A percentile compares a stretch with the other conserved stretches of the same genome.
phyloP scores from a whole-genome alignment of 805 yeast genomes.

The Lipomyces orientalis region DNA sequence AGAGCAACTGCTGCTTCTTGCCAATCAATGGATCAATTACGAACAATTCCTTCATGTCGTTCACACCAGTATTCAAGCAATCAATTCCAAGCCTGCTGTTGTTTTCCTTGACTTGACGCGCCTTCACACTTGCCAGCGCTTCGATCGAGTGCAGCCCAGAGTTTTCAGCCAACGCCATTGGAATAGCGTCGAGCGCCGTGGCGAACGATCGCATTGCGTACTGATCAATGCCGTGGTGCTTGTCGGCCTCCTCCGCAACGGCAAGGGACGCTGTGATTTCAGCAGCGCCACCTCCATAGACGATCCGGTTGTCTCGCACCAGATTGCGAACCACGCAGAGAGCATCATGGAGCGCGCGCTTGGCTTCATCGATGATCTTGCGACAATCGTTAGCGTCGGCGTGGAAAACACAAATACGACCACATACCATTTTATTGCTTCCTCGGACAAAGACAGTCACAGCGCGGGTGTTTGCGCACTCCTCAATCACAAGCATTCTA shows the following conservation, averaged over 20 bases:
- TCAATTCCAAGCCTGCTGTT: constrained; percentile 86
- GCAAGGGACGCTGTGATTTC: constrained; percentile 93
- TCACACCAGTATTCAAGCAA: constrained; percentile 84
- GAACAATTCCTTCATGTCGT: constrained; percentile 91
- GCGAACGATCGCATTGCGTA: constrained; percentile 97
- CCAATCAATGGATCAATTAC: constrained; percentile 98
- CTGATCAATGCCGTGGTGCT: constrained; percentile 93
- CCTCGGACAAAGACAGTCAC: constrained; percentile 95
- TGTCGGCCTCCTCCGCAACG: constrained; percentile 88
- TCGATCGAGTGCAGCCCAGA: constrained; percentile 95
- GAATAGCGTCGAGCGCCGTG: constrained; percentile 86
- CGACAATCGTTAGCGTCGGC: not conserved
- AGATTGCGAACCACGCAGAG: constrained; percentile 96
- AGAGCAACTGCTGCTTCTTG: constrained; percentile 90
- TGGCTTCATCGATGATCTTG: constrained; percentile 87
- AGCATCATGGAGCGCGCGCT: constrained; percentile 95
- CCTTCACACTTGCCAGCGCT: constrained; percentile 79
- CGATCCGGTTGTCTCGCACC: constrained; percentile 88
- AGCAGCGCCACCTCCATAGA: constrained; percentile 99
- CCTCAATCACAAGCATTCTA: constrained; percentile 92
- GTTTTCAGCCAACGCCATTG: constrained; percentile 95
- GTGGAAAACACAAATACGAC: not conserved
- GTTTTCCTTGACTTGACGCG: constrained; percentile 78
- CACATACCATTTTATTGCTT: constrained; percentile 80
- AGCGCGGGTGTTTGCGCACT: constrained; percentile 82